phyloP scores from a whole-genome alignment of 805 yeast species.

The Yarrowia sp. region DNA sequence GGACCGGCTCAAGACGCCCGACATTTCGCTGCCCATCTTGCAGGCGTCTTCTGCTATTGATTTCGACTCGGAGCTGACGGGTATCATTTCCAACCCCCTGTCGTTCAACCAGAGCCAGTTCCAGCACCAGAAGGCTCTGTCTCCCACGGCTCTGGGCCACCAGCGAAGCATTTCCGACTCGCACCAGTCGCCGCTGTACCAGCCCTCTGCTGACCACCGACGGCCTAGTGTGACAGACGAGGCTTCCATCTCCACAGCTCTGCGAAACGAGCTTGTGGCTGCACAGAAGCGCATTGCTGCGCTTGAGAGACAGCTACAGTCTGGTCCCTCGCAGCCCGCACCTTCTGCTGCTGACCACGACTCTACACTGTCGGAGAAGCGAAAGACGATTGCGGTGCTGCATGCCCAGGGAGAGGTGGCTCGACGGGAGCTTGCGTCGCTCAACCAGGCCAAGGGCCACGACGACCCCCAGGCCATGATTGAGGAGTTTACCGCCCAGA shows the following conservation, averaged over 20 bases:
- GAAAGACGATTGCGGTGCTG: slow-evolving; percentile 39
- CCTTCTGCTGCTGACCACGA: slow-evolving; percentile 24
- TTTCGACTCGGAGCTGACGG: slow-evolving; percentile 16
- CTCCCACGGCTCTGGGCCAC: neutral
- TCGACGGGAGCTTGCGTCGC: slow-evolving; percentile 43
- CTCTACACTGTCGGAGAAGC: slow-evolving; percentile 32
- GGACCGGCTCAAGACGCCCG: slow-evolving; percentile 10
- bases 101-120: neutral
- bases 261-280: slow-evolving; percentile 32
- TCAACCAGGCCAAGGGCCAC: slow-evolving; percentile 42
- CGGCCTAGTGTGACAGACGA: neutral
- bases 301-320: slow-evolving; percentile 32
- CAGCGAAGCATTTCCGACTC: slow-evolving; percentile 10
- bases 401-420: slow-evolving; percentile 37
- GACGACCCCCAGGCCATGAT: slow-evolving; percentile 37
- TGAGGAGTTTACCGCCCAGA: slow-evolving; percentile 42
- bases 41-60: slow-evolving; percentile 16
- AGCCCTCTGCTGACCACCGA: neutral
- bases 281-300: slow-evolving; percentile 35
- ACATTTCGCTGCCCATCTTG: slow-evolving; percentile 14
- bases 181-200: slow-evolving; percentile 12
- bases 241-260: neutral
- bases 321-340: neutral
- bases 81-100: slow-evolving; percentile 19
- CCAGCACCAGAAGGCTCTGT: neutral